Percentiles rank a stretch among this genome's conserved stretches.
Evolutionary conservation across 257 asterid species (phyloP).

Genomic region (Ilex aquifolium): DNA sequence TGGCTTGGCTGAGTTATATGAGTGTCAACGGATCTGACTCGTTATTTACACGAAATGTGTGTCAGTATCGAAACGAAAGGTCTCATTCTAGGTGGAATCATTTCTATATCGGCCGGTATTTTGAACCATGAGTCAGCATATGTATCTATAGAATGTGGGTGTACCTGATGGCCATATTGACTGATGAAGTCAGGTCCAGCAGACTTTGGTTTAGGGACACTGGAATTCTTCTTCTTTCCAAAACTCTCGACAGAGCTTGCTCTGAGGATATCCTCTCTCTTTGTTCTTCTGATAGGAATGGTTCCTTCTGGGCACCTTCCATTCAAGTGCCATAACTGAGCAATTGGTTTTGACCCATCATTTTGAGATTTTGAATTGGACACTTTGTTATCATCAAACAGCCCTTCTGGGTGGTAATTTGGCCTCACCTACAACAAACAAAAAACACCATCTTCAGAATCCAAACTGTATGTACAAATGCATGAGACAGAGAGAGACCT

Average conservation of each 20-base stretch:
- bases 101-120: no score
- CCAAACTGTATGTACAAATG: background rate
- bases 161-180: constrained; percentile 88
- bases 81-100: no score
- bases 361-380: constrained; percentile 10
- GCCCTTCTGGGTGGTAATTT: constrained; percentile 65
- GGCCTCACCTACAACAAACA: constrained; percentile 58
- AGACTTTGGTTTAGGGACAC: constrained; percentile 42
- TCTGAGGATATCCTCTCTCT: constrained; percentile 53
- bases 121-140: no score
- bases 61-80: no score
- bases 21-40: no score
- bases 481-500: constrained; percentile 26
- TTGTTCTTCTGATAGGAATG: constrained; percentile 75
- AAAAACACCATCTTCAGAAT: constrained; percentile 3
- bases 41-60: no score
- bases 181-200: constrained; percentile 45
- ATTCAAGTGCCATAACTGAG: constrained; percentile 68
- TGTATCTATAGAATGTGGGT: constrained; percentile 4
- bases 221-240: constrained; percentile 57
- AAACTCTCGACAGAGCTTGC: constrained; percentile 49
- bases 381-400: constrained; percentile 31
- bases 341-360: constrained; percentile 24
- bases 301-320: constrained; percentile 79
- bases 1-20: background rate